A percentile compares a stretch with the other conserved stretches of the same genome.
These are phyloP conservation scores for Epichloe sylvatica DNA, from an alignment of 2,329 filamentous ascomycete species.

Conservation along the genomic window DNA sequence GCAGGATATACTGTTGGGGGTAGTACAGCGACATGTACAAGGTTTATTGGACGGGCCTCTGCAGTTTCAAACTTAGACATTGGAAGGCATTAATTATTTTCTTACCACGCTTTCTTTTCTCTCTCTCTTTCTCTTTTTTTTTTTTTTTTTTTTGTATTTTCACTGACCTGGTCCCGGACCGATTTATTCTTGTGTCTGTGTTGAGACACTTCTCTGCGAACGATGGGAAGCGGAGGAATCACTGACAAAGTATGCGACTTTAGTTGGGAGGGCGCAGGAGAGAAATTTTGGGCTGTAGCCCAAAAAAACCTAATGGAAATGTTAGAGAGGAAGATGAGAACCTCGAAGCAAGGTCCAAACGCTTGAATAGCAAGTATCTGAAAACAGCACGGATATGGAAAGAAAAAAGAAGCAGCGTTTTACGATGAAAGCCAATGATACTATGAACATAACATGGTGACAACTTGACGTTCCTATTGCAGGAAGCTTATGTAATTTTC, in stretches of 20 bases:
- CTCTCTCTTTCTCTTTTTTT: background rate
- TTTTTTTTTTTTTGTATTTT: conserved; percentile 1
- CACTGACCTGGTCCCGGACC: background rate
- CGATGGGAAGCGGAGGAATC: background rate
- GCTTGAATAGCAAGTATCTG: conserved; percentile 17
- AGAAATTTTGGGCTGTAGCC: background rate
- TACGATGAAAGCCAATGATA: background rate
- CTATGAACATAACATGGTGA: background rate
- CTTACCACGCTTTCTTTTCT: conserved; percentile 1
- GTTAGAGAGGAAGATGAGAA: conserved; percentile 3
- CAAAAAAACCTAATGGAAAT: conserved; percentile 2
- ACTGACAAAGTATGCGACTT: background rate
- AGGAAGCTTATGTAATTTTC: no score
- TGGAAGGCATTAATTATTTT: conserved; percentile 3
- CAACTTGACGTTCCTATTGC: background rate
- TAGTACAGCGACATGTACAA: conserved; percentile 3
- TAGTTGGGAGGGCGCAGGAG: background rate
- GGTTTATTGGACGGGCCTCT: conserved; percentile 1
- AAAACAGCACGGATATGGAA: conserved; percentile 12
- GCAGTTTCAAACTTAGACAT: conserved; percentile 4
- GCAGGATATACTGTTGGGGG: background rate
- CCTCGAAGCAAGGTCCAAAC: conserved; percentile 6
- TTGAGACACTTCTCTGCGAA: background rate
- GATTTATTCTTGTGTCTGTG: background rate
- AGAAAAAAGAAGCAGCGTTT: conserved; percentile 6